These are phyloP conservation scores for Mycena sanguinolenta DNA, from an alignment of 768 basidiomycete genomes.

Conservation along the genomic window DNA sequence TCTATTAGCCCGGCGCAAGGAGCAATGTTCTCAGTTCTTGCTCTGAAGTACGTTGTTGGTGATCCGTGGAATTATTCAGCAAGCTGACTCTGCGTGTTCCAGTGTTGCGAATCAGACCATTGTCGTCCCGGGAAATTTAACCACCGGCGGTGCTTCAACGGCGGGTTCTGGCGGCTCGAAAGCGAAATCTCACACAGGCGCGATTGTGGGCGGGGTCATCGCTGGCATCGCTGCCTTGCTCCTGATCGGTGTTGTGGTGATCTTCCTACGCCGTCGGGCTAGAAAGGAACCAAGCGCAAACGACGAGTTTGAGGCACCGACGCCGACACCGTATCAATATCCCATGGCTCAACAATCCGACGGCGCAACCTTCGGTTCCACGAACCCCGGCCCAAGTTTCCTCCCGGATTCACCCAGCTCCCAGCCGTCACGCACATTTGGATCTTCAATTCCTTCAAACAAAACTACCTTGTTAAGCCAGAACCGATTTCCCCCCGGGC, in stretches of 20 bases:
- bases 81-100: too few species aligned
- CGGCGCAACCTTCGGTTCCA: background rate
- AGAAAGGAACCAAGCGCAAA: background rate
- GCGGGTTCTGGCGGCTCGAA: background rate
- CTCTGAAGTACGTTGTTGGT: background rate
- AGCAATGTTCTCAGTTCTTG: constrained; percentile 45
- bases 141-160: background rate
- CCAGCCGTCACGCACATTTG: background rate
- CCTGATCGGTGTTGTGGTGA: constrained; percentile 4
- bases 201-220: constrained; percentile 36
- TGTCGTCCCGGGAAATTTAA: background rate
- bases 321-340: background rate
- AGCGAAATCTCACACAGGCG: constrained; percentile 4
- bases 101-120: constrained; percentile 35
- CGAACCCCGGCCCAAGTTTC: background rate
- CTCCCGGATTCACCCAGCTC: background rate
- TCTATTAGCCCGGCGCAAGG: constrained; percentile 49
- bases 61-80: background rate
- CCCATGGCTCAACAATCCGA: too few species aligned
- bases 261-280: constrained; percentile 35
- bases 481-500: background rate
- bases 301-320: background rate
- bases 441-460: too few species aligned
- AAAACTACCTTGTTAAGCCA: too few species aligned
- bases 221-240: constrained; percentile 15